Evolutionary conservation across 2,329 filamentous ascomycete species (phyloP).

Genomic region (Pseudopithomyces maydicus): DNA sequence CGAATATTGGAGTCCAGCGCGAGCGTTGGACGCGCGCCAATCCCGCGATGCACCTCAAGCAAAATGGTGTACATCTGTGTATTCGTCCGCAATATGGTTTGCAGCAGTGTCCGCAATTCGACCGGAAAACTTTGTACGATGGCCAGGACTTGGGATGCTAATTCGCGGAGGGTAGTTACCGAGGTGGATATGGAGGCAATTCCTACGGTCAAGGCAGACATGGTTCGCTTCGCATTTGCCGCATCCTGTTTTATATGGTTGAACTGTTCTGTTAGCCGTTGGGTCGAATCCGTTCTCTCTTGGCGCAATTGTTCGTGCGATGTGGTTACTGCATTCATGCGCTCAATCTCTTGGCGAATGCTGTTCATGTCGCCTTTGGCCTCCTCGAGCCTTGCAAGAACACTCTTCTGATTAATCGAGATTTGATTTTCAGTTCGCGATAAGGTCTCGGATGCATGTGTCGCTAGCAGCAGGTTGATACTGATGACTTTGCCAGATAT

Average conservation of each 20-base stretch:
- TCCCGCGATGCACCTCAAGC: not conserved
- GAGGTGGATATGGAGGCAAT: not conserved
- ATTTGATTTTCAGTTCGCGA: not conserved
- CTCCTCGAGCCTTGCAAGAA: not conserved
- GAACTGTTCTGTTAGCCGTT: not conserved
- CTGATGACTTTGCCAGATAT: constrained; percentile 25
- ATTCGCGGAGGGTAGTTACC: not conserved
- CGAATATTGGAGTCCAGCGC: not conserved
- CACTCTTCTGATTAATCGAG: not conserved
- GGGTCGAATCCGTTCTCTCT: too few relatives aligned
- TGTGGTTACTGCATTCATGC: not conserved
- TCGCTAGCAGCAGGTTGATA: constrained; percentile 26
- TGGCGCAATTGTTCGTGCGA: too few relatives aligned
- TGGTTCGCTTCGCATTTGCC: not conserved
- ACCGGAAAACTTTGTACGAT: not conserved
- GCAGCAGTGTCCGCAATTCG: not conserved
- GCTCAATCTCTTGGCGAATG: not conserved
- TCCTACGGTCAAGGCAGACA: not conserved
- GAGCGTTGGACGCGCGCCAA: not conserved
- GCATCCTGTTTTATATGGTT: not conserved
- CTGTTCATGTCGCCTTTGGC: not conserved
- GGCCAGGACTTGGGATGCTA: not conserved
- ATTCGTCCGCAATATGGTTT: not conserved
- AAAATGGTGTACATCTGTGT: constrained; percentile 6
- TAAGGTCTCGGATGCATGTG: constrained; percentile 14